A percentile compares a stretch with the other conserved stretches of the same genome.
These are phyloP conservation scores for Wickerhamomyces rabaulensis DNA, from an alignment of 805 yeast genomes.

Conservation along the genomic window DNA sequence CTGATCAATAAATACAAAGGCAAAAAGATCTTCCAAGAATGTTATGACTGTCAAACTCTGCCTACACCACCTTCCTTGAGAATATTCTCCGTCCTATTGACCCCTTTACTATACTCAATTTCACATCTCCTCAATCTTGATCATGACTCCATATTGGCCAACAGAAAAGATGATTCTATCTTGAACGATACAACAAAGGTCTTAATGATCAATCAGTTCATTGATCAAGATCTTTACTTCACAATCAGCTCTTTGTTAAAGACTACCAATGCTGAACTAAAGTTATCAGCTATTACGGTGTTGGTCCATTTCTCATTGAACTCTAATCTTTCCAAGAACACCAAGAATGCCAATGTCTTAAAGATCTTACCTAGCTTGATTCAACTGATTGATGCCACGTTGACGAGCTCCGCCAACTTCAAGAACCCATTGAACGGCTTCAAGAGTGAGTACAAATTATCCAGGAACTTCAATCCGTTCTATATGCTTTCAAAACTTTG, in stretches of 20 bases:
- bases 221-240: slow-evolving; percentile 15
- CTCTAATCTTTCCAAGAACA: slow-evolving; percentile 9
- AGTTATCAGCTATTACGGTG: slow-evolving; percentile 15
- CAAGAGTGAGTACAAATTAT: slow-evolving; percentile 14
- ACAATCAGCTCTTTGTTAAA: slow-evolving; percentile 18
- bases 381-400: slow-evolving; percentile 14
- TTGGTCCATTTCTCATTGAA: slow-evolving; percentile 17
- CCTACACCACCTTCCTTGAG: slow-evolving; percentile 17
- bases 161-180: slow-evolving; percentile 1
- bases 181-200: slow-evolving; percentile 4
- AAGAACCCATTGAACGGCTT: slow-evolving; percentile 9
- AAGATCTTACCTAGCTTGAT: slow-evolving; percentile 21
- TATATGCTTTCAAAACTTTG: slow-evolving; percentile 29
- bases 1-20: slow-evolving; percentile 3
- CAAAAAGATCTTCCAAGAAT: slow-evolving; percentile 7
- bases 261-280: slow-evolving; percentile 17
- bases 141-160: slow-evolving; percentile 1
- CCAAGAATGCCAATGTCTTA: slow-evolving; percentile 10
- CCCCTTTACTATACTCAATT: slow-evolving; percentile 19
- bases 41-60: slow-evolving; percentile 11
- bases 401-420: neutral
- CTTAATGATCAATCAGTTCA: slow-evolving; percentile 12
- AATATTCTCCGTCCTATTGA: slow-evolving; percentile 11
- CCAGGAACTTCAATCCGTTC: slow-evolving; percentile 26
- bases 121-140: slow-evolving; percentile 16